Conservation (phyloP, 805 yeast species). For the Kockiozyma suomiensis region DNA sequence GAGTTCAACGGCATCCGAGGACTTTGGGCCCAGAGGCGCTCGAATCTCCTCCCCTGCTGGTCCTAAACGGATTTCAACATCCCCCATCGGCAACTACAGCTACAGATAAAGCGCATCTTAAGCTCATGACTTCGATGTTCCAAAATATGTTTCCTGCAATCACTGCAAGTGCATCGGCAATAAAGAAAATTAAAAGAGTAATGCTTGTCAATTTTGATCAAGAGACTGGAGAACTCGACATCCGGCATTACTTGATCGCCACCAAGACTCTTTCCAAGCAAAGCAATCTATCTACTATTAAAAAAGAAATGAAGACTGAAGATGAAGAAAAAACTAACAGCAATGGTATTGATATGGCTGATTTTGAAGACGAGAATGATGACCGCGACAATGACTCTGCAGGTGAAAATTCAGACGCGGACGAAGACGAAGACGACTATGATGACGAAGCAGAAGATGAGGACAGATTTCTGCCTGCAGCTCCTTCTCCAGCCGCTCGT, state of each 20-base stretch:
- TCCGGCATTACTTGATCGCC: conserved; percentile 87
- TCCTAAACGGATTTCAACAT: conserved; percentile 82
- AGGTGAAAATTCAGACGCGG: conserved; percentile 23
- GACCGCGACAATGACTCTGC: conserved; percentile 18
- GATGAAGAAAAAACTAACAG: conserved; percentile 17
- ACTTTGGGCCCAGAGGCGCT: conserved; percentile 59
- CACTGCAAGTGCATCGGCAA: conserved; percentile 77
- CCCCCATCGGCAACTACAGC: conserved; percentile 60
- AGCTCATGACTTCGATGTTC: conserved; percentile 77
- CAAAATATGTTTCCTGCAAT: conserved; percentile 96
- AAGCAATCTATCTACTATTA: not conserved
- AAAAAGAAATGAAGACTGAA: conserved; percentile 13
- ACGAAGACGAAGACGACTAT: conserved; percentile 18
- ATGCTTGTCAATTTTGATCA: conserved; percentile 75
- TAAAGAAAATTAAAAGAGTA: conserved; percentile 77
- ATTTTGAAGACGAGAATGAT: conserved; percentile 19
- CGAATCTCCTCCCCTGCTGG: conserved; percentile 82
- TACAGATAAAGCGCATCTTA: conserved; percentile 59
- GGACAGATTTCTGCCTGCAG: conserved; percentile 23
- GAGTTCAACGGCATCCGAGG: conserved; percentile 74
- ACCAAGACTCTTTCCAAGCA: conserved; percentile 55
- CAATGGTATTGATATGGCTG: conserved; percentile 10
- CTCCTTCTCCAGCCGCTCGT: conserved; percentile 13
- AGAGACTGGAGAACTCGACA: conserved; percentile 71
- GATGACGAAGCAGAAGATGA: conserved; percentile 33